Conservation (phyloP, 495 filamentous ascomycete species). For the Tricharina praecox region DNA sequence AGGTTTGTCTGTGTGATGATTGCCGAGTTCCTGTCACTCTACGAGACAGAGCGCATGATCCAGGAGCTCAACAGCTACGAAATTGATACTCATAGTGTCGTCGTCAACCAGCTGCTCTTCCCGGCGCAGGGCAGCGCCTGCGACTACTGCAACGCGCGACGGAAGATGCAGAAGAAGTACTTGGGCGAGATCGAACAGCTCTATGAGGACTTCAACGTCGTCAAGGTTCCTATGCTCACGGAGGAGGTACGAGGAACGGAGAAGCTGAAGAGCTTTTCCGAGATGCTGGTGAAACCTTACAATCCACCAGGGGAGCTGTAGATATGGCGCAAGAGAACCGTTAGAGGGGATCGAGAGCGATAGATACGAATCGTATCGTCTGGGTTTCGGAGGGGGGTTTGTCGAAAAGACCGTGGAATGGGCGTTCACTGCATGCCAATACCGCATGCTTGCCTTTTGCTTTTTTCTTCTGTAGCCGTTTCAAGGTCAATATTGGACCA, state of each 20-base stretch:
- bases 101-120: constrained; percentile 95
- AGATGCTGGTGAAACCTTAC: constrained; percentile 80
- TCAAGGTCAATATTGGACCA: too few relatives aligned
- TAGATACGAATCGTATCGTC: too few relatives aligned
- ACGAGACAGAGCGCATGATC: constrained; percentile 99
- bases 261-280: constrained; percentile 76
- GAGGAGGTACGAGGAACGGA: constrained; percentile 95
- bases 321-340: too few relatives aligned
- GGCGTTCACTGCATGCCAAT: too few relatives aligned
- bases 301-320: constrained; percentile 46
- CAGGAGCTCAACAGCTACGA: constrained; percentile 85
- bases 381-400: too few relatives aligned
- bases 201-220: constrained; percentile 98
- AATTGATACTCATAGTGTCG: constrained; percentile 93
- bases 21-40: constrained; percentile 88
- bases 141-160: constrained; percentile 84
- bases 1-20: constrained; percentile 93
- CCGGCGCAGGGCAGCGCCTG: constrained; percentile 72
- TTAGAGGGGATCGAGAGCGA: too few relatives aligned
- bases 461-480: too few relatives aligned
- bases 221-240: constrained; percentile 87
- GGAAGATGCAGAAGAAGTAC: constrained; percentile 99
- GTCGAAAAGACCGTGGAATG: too few relatives aligned
- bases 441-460: neutral
- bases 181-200: constrained; percentile 96